Evolutionary conservation across 2,329 filamentous ascomycete species (phyloP), one percentile per base, ranked within the genome.

Genomic region (Fusarium albosuccineum): DNA sequence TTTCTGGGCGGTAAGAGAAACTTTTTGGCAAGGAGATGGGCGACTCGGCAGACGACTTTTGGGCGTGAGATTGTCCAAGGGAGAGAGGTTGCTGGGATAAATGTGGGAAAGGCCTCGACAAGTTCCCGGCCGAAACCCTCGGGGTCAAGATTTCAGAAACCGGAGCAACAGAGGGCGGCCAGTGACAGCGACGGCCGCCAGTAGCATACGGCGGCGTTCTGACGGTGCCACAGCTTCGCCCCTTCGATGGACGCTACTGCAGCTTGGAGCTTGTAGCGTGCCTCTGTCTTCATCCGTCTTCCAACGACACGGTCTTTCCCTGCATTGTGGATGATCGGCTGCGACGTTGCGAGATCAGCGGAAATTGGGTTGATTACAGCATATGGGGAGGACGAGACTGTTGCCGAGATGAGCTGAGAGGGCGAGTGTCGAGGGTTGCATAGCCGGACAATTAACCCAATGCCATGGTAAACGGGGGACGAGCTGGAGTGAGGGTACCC

Each of bases 111-210:
- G 53, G 40, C 42, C 54, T 63, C 66, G 45, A 63, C 54, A 67
- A 62, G 62, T 66, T 70, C 66, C 36, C 63, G 66, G 67, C 66
- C 66, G 59, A 70, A 70, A 70, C 54, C 62, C 53, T 70, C 51
- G 62, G 66, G 54, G 27, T 53, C 58, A 44, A 68, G 53, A 52
- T 41, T 55, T 66, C 62, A 52, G 49, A 36, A 57, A 63, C 50
- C 48, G 46, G 39, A 66, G 57, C 50, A 54, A 59, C 55, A 62
- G 42, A 62, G 51, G 50, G 33, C 17, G 50, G 58, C 33, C 36
- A 33, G 62, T 64, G 55, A 66, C 49, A 55, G 49, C 30, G 17
- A 57, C 42, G 33, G 27, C 62, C 34, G 39, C 57, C 44, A 66
- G 45, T 41, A 62, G 50, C 37, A 55, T 22, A 60, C 37, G 56